Base-by-base conservation (phyloP, 1,139 yeast genomes). In the Hemisphaericaspora xylofermentans region DNA sequence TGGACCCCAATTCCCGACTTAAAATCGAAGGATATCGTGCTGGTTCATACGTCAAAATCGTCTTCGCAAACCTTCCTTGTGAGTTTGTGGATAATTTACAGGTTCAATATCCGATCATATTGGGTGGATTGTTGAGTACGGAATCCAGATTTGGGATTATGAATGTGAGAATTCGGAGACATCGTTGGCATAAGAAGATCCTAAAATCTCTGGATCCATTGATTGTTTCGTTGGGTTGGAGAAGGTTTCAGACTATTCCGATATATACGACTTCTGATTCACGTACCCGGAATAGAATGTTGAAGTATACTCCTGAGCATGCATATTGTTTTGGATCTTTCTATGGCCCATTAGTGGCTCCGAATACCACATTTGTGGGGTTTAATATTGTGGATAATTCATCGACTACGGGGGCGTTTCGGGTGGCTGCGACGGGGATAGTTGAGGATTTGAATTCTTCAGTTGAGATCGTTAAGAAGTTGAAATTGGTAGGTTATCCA, bases 101-200 rank as follows among this genome's bases (percentile, higher is more conserved):
- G 54, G 95, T 98, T 4, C 74, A 69, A 36, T 89, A 71, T 56
- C 98, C 98, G 6, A 74, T 94, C 30, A 79, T 94, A 17, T 69
- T 94, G 53, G 99, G 99, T 44, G 98, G 98, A 4, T 71, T 94
- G 46, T 69, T 91, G 41, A 78, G 94, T 18, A 88, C 95, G 13
- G 99, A 94, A 60, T 86, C 91, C 44, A 77, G 96, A 59, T 93
- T 91, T 59, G 99, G 98, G 12, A 84, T 87, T 53, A 76, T 89
- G 71, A 93, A 88, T 60, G 96, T 88, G 40, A 82, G 98, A 68
- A 81, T 94, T 50, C 88, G 96, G 78, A 83, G 97, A 63, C 99
- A 94, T 61, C 83, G 98, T 71, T 94, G 99, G 99, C 98, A 93
- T 66, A 93, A 91, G 61, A 89, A 89, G 73, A 88, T 94, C 43